phyloP scores from a whole-genome alignment of 2,329 filamentous ascomycete genomes.

The Aspergillus nomiae region DNA sequence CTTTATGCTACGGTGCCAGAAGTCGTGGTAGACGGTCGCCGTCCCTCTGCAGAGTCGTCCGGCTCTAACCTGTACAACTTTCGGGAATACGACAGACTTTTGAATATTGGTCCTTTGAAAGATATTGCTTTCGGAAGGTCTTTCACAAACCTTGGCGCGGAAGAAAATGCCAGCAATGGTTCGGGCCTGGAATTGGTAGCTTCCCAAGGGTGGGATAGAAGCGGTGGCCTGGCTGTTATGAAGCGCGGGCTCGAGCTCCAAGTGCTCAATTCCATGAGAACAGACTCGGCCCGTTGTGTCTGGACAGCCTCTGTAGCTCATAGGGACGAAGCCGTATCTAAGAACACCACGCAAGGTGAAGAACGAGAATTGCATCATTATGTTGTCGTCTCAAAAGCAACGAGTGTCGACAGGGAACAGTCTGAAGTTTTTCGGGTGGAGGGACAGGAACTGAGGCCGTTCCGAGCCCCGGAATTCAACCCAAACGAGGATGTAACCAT shows the following conservation, averaged over 20 bases:
- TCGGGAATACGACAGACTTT: constrained; percentile 72
- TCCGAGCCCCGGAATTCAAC: constrained; percentile 87
- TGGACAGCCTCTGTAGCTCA: constrained; percentile 70
- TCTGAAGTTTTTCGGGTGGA: constrained; percentile 78
- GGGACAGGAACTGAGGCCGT: constrained; percentile 71
- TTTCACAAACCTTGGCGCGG: constrained; percentile 48
- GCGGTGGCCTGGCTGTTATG: constrained; percentile 72
- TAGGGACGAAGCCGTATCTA: constrained; percentile 51
- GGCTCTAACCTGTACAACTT: constrained; percentile 65
- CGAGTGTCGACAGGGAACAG: constrained; percentile 68
- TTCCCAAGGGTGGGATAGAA: constrained; percentile 57
- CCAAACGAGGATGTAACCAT: constrained; percentile 83
- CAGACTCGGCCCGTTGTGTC: constrained; percentile 72
- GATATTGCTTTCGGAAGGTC: constrained; percentile 70
- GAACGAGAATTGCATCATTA: constrained; percentile 68
- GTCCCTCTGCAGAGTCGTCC: constrained; percentile 23
- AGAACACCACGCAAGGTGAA: constrained; percentile 48
- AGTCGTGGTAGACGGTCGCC: constrained; percentile 17
- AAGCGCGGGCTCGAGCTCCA: constrained; percentile 76
- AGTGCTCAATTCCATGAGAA: constrained; percentile 68
- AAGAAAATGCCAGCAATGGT: constrained; percentile 46
- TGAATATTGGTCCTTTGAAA: constrained; percentile 77
- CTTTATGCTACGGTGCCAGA: constrained; percentile 44
- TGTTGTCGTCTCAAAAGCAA: constrained; percentile 75
- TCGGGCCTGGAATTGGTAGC: constrained; percentile 54